Evolutionary conservation across 176 grass and related monocot genomes (phyloP), one percentile per base, ranked within the genome.

Genomic region (Tillandsia leiboldiana): DNA sequence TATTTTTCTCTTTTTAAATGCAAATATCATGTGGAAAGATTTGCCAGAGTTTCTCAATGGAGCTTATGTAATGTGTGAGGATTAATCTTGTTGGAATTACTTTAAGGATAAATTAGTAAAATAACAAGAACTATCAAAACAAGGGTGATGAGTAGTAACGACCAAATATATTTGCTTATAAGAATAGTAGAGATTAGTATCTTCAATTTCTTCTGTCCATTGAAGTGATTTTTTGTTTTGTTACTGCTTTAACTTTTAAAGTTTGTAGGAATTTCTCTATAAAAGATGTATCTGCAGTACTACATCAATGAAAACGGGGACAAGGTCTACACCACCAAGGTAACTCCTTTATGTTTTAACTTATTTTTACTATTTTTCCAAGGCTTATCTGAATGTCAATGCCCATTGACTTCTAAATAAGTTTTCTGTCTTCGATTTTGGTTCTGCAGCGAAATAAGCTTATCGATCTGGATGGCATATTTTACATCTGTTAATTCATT

Each of bases 271-370:
- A 51, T 73, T 52, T 28, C 0, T 6, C 42, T 52, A 8, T 11
- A 22, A 47, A 87, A 77, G 76, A 99, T 99, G 94, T 93, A 90
- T 86, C 86, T 99, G 15, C 94, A 93, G 73, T 93, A 67, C 70
- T 99, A 99, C 79, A 90, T 88, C 53, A 99, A 99, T 62, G 94
- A 99, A 72, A 93, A 99, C 53, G 94, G 94, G 0, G 87, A 80
- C 51, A 99, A 99, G 80, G 94, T 99, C 12, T 99, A 99, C 79
- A 99, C 90, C 62, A 93, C 94, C 62, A 99, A 99, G 88, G 8
- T 51, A 56, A 15, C 42, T 13, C 20, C 11, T 26, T 51, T 9
- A 26, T 26, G 53, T 48, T 74, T 56, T 11, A 13, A 9, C 50
- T 73, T 65, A n/a, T n/a, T 51, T 15, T 6, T 47, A 26, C 10